phyloP scores from a whole-genome alignment of 768 basidiomycete genomes.

The Tricholoma sp. region DNA sequence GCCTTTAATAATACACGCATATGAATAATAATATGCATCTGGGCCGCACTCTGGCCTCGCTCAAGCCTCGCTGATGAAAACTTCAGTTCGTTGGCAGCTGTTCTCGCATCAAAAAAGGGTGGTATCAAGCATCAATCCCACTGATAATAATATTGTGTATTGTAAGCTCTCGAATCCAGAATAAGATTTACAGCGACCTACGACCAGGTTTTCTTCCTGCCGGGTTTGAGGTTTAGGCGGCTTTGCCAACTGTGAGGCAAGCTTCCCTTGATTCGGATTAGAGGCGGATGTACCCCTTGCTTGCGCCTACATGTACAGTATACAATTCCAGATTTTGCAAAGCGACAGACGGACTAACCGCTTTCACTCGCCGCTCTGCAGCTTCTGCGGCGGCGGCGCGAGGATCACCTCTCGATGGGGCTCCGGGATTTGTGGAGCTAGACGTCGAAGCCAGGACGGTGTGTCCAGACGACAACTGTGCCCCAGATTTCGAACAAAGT shows the following conservation, averaged over 20 bases:
- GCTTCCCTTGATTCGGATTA: constrained; percentile 44
- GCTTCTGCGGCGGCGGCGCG: constrained; percentile 58
- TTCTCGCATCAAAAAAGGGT: neutral
- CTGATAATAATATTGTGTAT: constrained; percentile 2
- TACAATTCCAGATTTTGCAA: constrained; percentile 10
- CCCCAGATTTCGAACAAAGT: constrained; percentile 47
- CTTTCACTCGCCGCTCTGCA: constrained; percentile 54
- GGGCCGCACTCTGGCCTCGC: too few species aligned
- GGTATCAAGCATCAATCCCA: constrained; percentile 14
- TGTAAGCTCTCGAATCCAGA: constrained; percentile 8
- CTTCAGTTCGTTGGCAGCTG: neutral
- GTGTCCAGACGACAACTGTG: constrained; percentile 42
- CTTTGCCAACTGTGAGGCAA: constrained; percentile 37
- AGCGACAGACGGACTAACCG: constrained; percentile 33
- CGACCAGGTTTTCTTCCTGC: constrained; percentile 26
- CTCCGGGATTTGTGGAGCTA: constrained; percentile 23
- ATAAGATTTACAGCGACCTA: constrained; percentile 4
- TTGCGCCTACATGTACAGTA: constrained; percentile 30
- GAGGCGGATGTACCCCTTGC: constrained; percentile 36
- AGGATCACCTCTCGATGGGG: constrained; percentile 31
- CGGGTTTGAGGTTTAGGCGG: constrained; percentile 31
- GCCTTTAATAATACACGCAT: too few species aligned
- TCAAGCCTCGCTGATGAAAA: neutral
- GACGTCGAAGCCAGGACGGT: constrained; percentile 38
- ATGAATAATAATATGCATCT: neutral